Evolutionary conservation across 1,284 basidiomycete genomes (phyloP), one percentile per base, ranked within the genome.

Genomic region (Trametes hirsuta): DNA sequence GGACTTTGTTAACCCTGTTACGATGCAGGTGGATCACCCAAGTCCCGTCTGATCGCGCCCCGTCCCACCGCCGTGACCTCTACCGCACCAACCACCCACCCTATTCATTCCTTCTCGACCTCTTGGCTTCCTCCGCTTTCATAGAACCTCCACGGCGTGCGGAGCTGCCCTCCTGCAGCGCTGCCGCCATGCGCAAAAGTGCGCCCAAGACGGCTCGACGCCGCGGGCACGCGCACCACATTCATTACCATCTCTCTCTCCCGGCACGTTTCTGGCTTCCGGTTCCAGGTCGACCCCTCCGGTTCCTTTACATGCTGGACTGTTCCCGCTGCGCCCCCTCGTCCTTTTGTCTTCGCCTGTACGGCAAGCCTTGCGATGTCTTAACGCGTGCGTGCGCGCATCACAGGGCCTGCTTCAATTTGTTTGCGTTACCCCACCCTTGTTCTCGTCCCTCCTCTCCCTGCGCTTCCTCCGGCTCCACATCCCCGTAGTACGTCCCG

Each of bases 151-250:
- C 10, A 15, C n/a, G 18, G 6, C 14, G 30, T 10, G n/a, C 14
- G 30, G 15, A 30, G 35, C 30, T 15, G 14, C 24, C 6, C n/a
- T 18, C 11, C 11, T 18, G 6, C 48, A 22, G 22, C 25, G 5
- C 35, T 22, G 35, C 42, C 48, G 39, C 36, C 24, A 6, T 34
- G 55, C 55, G 55, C 55, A 51, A 48, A 30, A 49, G 55, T 57
- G 55, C 44, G 55, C 48, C n/a, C 42, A 57, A 57, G 51, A 57
- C 46, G 10, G 25, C 42, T 12, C 18, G 12, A 22, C 37, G 34
- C 3, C 42, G 5, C 34, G 30, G 30, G 40, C 40, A 9, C 12
- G 22, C 51, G 21, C 42, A 34, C 30, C 3, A 15, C 34, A 15
- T 36, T 45, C 34, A 11, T 37, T n/a, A 10, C 51, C 18, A 36